A percentile compares a stretch with the other conserved stretches of the same genome.
Conservation (phyloP, 2,329 filamentous ascomycete species). For the Xylariaceae sp. region DNA sequence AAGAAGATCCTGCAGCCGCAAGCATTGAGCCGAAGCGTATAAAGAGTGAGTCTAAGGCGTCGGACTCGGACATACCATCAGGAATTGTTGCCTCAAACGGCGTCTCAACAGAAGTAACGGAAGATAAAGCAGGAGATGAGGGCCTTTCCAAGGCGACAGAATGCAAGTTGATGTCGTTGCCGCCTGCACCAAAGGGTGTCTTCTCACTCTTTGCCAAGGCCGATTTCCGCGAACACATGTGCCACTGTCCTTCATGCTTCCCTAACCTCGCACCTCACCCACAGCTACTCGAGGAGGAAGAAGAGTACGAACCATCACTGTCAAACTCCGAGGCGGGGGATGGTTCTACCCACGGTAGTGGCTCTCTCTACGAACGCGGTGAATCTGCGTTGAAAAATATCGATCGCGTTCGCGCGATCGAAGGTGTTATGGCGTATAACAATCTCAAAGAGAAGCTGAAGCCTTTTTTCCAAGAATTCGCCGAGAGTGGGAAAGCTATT, state of each 20-base stretch:
- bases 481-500: conserved; percentile 81
- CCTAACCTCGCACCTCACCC: conserved; percentile 63
- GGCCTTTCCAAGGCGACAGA: conserved; percentile 15
- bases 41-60: conserved; percentile 38
- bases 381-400: conserved; percentile 89
- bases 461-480: conserved; percentile 88
- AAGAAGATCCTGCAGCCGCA: conserved; percentile 42
- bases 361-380: conserved; percentile 81
- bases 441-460: conserved; percentile 94
- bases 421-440: conserved; percentile 98
- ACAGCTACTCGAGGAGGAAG: conserved; percentile 89
- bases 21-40: conserved; percentile 46
- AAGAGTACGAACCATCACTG: conserved; percentile 85
- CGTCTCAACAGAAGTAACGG: conserved; percentile 15
- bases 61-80: conserved; percentile 6
- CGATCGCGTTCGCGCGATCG: conserved; percentile 86
- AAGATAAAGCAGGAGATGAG: conserved; percentile 19
- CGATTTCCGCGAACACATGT: conserved; percentile 75
- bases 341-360: conserved; percentile 62
- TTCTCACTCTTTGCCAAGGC: conserved; percentile 81
- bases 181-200: conserved; percentile 46
- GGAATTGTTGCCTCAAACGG: conserved; percentile 4
- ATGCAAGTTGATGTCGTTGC: conserved; percentile 60
- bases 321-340: conserved; percentile 57
- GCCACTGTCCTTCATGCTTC: conserved; percentile 78